Conservation (phyloP, 2,329 filamentous ascomycete genomes). For the Colletotrichum sp. region DNA sequence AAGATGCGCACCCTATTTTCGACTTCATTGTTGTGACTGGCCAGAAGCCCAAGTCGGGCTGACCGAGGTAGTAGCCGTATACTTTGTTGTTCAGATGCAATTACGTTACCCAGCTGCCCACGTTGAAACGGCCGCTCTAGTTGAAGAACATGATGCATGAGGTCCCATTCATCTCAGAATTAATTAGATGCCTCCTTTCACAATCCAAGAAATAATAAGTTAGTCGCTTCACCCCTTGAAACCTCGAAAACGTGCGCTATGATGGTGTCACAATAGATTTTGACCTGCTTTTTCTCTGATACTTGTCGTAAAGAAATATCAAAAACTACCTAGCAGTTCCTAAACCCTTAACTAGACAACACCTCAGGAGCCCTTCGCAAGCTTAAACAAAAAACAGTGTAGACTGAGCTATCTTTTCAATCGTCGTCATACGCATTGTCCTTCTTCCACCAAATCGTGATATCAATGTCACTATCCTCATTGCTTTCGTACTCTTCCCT, state of each 20-base stretch:
- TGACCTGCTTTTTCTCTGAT: no score
- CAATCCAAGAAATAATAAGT: neutral
- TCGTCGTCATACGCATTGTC: neutral
- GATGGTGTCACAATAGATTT: no score
- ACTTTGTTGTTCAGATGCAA: neutral
- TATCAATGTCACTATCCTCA: neutral
- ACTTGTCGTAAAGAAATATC: no score
- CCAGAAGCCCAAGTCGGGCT: slow-evolving; percentile 24
- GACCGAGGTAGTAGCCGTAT: neutral
- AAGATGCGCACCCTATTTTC: slow-evolving; percentile 32
- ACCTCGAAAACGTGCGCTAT: no score
- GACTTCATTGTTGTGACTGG: slow-evolving; percentile 34
- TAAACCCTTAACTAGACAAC: neutral
- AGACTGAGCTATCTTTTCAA: neutral
- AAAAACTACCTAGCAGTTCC: neutral
- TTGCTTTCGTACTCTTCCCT: neutral
- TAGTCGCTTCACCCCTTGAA: neutral
- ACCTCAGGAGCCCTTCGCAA: neutral
- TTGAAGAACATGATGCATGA: no score
- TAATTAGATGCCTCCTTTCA: neutral
- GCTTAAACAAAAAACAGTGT: neutral
- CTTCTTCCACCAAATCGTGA: neutral
- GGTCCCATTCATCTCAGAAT: neutral
- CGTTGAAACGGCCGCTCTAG: no score
- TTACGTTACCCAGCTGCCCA: neutral